phyloP scores from a whole-genome alignment of 805 yeast genomes.

The Candida khao-thaluensis region DNA sequence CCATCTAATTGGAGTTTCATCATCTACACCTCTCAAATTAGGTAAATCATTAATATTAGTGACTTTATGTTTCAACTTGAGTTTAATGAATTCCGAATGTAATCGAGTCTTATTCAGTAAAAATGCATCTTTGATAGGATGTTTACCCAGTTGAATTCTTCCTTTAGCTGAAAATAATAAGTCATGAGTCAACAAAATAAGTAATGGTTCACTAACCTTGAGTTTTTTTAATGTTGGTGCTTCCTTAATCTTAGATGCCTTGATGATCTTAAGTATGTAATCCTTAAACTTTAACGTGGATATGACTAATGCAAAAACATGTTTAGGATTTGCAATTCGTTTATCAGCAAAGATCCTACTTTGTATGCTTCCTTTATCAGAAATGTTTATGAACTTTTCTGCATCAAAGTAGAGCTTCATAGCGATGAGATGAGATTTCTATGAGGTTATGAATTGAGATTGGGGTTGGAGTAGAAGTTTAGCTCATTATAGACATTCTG shows the following conservation, averaged over 20 bases:
- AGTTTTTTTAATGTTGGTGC: slow-evolving; percentile 41
- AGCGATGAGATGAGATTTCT: background rate
- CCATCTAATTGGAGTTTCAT: slow-evolving; percentile 80
- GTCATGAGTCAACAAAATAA: slow-evolving; percentile 76
- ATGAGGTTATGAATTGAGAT: no score
- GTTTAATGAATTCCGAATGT: slow-evolving; percentile 75
- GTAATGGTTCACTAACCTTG: slow-evolving; percentile 51
- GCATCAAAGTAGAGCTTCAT: slow-evolving; percentile 48
- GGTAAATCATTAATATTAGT: slow-evolving; percentile 50
- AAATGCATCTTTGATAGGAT: slow-evolving; percentile 78
- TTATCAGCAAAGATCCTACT: slow-evolving; percentile 38
- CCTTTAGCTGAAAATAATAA: slow-evolving; percentile 71
- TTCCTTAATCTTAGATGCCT: slow-evolving; percentile 63
- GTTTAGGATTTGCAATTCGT: slow-evolving; percentile 58
- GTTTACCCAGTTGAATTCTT: slow-evolving; percentile 85
- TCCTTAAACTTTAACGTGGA: slow-evolving; percentile 74
- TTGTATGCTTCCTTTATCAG: slow-evolving; percentile 32
- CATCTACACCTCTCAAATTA: slow-evolving; percentile 28
- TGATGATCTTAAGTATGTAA: slow-evolving; percentile 60
- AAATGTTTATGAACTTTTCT: slow-evolving; percentile 29
- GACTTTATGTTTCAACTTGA: slow-evolving; percentile 72
- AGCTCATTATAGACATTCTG: no score
- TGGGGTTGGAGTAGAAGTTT: no score
- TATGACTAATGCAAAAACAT: slow-evolving; percentile 77
- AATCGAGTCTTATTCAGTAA: slow-evolving; percentile 77